Evolutionary conservation across 371 early-diverging fungal genomes (phyloP).

Genomic region (Amoeboaphelidium protococcarum): DNA sequence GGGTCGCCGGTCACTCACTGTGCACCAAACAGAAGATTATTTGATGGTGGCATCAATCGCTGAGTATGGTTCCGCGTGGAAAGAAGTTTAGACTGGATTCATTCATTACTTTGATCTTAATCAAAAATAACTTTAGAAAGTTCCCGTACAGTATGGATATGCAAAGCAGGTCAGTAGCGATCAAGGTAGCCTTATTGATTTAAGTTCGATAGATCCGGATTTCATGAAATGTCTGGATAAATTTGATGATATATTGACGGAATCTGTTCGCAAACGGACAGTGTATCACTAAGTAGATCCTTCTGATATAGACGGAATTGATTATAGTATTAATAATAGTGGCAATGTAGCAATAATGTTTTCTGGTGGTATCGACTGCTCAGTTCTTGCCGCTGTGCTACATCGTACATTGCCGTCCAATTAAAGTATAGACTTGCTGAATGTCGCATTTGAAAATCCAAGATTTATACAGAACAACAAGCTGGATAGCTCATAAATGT

Average conservation of each 20-base stretch:
- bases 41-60: not conserved
- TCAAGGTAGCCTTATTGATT: not conserved
- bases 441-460: conserved; percentile 87
- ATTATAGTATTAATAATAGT: no score
- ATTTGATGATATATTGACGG: no score
- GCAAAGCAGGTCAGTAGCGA: no score
- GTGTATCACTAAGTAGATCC: no score
- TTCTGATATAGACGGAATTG: no score
- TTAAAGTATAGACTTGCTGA: conserved; percentile 68
- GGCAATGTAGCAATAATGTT: conserved; percentile 58
- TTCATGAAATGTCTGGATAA: no score
- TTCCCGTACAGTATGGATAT: no score
- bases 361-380: conserved; percentile 84
- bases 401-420: conserved; percentile 29
- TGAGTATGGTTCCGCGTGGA: conserved; percentile 11
- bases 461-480: conserved; percentile 18
- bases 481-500: conserved; percentile 11
- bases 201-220: not conserved
- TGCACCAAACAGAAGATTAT: conserved; percentile 4
- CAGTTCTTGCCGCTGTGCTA: conserved; percentile 48
- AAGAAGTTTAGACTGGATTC: conserved; percentile 42
- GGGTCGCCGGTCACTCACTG: conserved; percentile 55
- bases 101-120: conserved; percentile 27
- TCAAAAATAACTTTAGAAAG: no score
- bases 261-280: no score